Evolutionary conservation across 176 grass and related monocot genomes (phyloP), one percentile per base, ranked within the genome.

Genomic region (Rhynchospora pubera): DNA sequence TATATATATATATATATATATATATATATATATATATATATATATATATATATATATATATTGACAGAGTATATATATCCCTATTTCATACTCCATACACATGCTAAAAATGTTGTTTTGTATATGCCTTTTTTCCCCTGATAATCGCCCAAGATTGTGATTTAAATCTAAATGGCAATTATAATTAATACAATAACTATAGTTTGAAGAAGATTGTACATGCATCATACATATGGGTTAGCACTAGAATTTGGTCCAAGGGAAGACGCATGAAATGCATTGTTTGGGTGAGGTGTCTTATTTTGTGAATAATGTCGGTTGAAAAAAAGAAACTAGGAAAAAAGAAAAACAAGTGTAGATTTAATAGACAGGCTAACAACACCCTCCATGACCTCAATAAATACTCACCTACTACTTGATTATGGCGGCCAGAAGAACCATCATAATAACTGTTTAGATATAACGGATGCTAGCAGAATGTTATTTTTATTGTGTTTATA

Each of bases 291-390:
- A 80, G n/a, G 59, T 80, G 78, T 80, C 78, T 14, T 63, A 63
- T 80, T 63, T 47, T 80, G 18, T 62, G 78, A 63, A 82, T 45
- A 51, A 82, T n/a, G 44, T 66, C 18, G 42, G 42, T 67, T 51
- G 42, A 82, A 64, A 39, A 67, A 53, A 51, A 9, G 7, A 52
- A 82, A 82, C 63, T 43, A 53, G 57, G 61, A 51, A 81, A 81
- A 43, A 61, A 45, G 7, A 79, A 43, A 59, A 23, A 60, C 4
- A 42, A 43, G 21, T 50, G 51, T 74, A 51, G 69, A 65, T 57
- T 48, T 50, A 82, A 82, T 67, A 82, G 79, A 82, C 79, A 82
- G 19, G 42, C 62, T 67, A 82, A 82, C 79, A 65, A 52, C 47
- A 82, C 7, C 21, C 21, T 66, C 43, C 79, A 82, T 62, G 44